Base-by-base conservation (phyloP, 768 basidiomycete genomes). In the Tubosaeta brunneosetosa region DNA sequence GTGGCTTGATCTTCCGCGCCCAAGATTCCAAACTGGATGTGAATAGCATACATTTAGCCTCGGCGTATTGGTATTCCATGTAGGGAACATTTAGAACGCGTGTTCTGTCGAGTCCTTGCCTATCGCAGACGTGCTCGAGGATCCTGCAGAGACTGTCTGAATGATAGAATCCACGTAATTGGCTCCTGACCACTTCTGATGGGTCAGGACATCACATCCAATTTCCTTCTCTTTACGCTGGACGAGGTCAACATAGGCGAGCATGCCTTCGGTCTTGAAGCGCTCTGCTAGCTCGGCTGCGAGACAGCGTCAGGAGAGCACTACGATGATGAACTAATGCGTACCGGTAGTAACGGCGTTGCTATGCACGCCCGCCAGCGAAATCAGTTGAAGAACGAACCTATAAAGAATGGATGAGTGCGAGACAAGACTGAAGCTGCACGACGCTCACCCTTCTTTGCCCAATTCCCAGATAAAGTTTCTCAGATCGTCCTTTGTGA, bases 151-250 rank as follows among this genome's bases (percentile, higher is more conserved):
- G 19, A 95, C 81, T 14, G 83, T 88, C 37, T 82, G 82, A 47
- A 95, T 72, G 57, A 95, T 93, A 49, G 86, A 74, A 70, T 95
- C 92, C 52, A 93, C 83, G 68, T 94, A 95, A 63, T 87, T 88
- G 22, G 92, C 92, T 33, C 93, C 92, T 57, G 91, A 92, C 92
- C 93, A 97, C 78, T 93, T 94, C 73, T 95, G 92, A 69, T 95
- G 92, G 3, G 89, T 95, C 44, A 94, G 74, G 31, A 95, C 91
- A 66, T 95, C 92, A 54, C 87, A 88, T 32, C 88, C 88, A 47
- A 93, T 81, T 61, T 86, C 91, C 69, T 86, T 88, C 70, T 95
- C 92, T 67, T 89, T 92, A 57, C 82, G 75, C 64, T 95, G 92
- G 46, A 94, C 81, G 17, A 91, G 81, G 53, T 94, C 79, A 44